Conservation (phyloP, 345 rosid genomes). For the Sisymbrium irio region DNA sequence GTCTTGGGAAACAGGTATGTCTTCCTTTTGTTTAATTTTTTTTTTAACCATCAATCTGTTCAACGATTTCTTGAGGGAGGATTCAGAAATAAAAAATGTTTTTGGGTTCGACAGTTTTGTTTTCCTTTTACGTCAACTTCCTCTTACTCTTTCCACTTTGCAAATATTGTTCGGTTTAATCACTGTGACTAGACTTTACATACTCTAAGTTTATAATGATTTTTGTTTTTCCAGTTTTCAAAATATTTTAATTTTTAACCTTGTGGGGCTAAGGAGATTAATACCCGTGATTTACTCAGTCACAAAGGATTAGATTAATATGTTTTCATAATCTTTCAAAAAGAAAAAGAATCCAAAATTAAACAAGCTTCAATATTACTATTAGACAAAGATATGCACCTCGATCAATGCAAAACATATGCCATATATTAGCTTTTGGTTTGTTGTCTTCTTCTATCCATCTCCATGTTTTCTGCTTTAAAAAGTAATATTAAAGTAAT, state of each 20-base stretch:
- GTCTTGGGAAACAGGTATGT: slow-evolving; percentile 58
- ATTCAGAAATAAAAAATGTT: neutral
- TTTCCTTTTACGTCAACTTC: neutral
- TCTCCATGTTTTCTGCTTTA: slow-evolving; percentile 16
- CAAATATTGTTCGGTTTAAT: neutral
- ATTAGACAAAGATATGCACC: slow-evolving; percentile 14
- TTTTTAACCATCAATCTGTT: neutral
- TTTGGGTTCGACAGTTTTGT: neutral
- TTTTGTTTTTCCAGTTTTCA: neutral
- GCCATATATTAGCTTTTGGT: slow-evolving; percentile 17
- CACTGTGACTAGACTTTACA: neutral
- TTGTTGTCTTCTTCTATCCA: slow-evolving; percentile 24
- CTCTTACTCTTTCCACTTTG: neutral
- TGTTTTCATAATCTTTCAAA: neutral
- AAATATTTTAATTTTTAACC: neutral
- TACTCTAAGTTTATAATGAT: too few species aligned
- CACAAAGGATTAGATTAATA: neutral
- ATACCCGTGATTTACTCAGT: slow-evolving; percentile 22
- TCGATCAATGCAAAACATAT: slow-evolving; percentile 31
- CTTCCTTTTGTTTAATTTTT: neutral
- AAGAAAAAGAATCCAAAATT: neutral
- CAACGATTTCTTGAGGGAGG: neutral
- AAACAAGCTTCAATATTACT: neutral
- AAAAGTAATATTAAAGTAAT: slow-evolving; percentile 4
- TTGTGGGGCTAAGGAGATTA: neutral